Percentiles rank a stretch among this genome's conserved stretches.
Conservation (phyloP, 257 asterid species). For the Gentiana dahurica region DNA sequence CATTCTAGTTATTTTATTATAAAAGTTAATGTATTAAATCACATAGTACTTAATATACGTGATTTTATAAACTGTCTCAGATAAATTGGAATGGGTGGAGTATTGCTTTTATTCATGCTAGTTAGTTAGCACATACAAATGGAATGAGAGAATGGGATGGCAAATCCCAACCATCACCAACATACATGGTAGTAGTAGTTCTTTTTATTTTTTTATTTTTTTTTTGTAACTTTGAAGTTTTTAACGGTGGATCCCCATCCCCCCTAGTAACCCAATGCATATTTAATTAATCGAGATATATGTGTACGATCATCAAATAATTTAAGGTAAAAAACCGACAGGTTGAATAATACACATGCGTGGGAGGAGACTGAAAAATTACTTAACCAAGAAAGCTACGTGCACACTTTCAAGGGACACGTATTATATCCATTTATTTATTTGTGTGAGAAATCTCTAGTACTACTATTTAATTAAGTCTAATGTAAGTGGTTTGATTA, state of each 20-base stretch:
- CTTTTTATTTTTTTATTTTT: not conserved
- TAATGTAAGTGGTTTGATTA: too few relatives aligned
- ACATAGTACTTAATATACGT: too few relatives aligned
- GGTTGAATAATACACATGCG: slow-evolving; percentile 24
- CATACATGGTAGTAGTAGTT: not conserved
- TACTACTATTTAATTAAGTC: too few relatives aligned
- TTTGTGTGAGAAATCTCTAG: too few relatives aligned
- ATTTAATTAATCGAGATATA: slow-evolving; percentile 22
- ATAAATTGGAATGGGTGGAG: too few relatives aligned
- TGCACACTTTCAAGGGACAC: too few relatives aligned
- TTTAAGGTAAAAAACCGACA: slow-evolving; percentile 30
- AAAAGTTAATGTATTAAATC: too few relatives aligned
- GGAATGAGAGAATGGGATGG: not conserved
- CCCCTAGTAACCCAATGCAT: slow-evolving; percentile 29
- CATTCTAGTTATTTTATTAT: too few relatives aligned
- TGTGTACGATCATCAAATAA: slow-evolving; percentile 42
- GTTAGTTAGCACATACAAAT: too few relatives aligned
- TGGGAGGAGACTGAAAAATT: slow-evolving; percentile 22
- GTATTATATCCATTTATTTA: too few relatives aligned
- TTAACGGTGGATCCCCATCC: slow-evolving; percentile 25
- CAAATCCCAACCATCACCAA: not conserved
- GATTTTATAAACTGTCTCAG: too few relatives aligned
- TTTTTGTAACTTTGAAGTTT: not conserved
- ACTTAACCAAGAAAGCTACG: slow-evolving; percentile 11
- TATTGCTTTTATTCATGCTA: too few relatives aligned